Conservation (phyloP, 441 rosid genomes). For the Gossypium davidsonii region DNA sequence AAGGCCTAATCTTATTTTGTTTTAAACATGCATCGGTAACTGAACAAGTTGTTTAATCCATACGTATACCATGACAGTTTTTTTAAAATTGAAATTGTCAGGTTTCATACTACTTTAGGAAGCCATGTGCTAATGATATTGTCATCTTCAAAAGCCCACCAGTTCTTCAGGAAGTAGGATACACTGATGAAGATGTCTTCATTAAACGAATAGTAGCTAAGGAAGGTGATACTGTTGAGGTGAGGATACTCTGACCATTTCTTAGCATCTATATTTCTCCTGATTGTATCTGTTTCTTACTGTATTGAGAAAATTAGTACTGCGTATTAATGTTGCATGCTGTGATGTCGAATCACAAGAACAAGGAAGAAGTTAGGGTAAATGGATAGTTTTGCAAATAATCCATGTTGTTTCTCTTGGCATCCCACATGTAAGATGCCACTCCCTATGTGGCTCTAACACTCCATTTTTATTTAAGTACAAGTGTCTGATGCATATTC, state of each 20-base stretch:
- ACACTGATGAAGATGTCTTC: slow-evolving; percentile 83
- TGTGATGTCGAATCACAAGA: neutral
- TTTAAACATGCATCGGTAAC: neutral
- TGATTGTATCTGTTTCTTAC: neutral
- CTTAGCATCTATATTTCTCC: neutral
- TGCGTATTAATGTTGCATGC: neutral
- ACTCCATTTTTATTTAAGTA: no score
- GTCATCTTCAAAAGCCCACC: slow-evolving; percentile 94
- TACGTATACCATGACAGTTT: neutral
- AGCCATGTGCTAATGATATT: slow-evolving; percentile 90
- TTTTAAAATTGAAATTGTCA: slow-evolving; percentile 28
- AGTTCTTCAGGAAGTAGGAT: slow-evolving; percentile 86
- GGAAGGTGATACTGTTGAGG: slow-evolving; percentile 94
- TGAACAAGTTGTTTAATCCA: neutral
- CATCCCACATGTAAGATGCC: neutral
- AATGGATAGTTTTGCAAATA: neutral
- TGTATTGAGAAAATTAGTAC: neutral
- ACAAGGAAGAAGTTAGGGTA: neutral
- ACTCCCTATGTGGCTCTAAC: no score
- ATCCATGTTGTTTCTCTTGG: neutral
- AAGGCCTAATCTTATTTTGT: neutral
- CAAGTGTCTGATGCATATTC: neutral
- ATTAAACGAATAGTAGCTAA: slow-evolving; percentile 80
- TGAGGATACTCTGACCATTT: slow-evolving; percentile 19
- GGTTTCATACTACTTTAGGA: slow-evolving; percentile 80